Evolutionary conservation across 805 yeast genomes (phyloP), one percentile per base, ranked within the genome.

Genomic region (Pichia rugopelliculosa): DNA sequence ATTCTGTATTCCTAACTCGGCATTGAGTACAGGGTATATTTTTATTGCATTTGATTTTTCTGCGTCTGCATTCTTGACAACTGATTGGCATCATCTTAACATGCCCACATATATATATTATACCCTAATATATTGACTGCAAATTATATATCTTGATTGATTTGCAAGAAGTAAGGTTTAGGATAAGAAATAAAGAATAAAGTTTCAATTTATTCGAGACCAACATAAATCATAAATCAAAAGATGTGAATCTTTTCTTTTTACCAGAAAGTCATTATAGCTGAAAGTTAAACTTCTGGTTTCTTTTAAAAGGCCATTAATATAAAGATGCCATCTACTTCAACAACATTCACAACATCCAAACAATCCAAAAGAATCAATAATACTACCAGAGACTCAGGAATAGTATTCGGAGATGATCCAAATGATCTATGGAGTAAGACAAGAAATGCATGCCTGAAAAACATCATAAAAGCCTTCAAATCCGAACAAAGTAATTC

Each of bases 341-440:
- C 18, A 4, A 6, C 1, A n/a, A 5, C 75, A 61, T 15, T 75
- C 71, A 0, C 79, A 72, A 54, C 80, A 75, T 18, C 74, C 54
- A 33, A 40, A 27, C 27, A 15, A 22, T n/a, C 27, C 20, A 25
- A 18, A 37, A 17, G 20, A 41, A 18, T 21, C 12, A n/a, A 12
- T 11, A 18, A 20, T 10, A 3, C 41, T n/a, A 20, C 15, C 3
- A 36, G 12, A 13, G 45, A 38, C 21, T 3, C 8, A 0, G 51
- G 51, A 17, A 48, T 48, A 27, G 15, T 38, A 2, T 36, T 44
- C 21, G 51, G 51, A 2, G 51, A 48, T 33, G 45, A 44, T 33
- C 45, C 52, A 1, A 18, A 46, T 6, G 50, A 45, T 20, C 24
- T 46, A 9, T 51, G 54, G 54, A 24, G 47, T 4, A 45, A 53